These are phyloP conservation scores for Sugiyamaella pinicola DNA, from an alignment of 1,139 yeast species.

Conservation along the genomic window DNA sequence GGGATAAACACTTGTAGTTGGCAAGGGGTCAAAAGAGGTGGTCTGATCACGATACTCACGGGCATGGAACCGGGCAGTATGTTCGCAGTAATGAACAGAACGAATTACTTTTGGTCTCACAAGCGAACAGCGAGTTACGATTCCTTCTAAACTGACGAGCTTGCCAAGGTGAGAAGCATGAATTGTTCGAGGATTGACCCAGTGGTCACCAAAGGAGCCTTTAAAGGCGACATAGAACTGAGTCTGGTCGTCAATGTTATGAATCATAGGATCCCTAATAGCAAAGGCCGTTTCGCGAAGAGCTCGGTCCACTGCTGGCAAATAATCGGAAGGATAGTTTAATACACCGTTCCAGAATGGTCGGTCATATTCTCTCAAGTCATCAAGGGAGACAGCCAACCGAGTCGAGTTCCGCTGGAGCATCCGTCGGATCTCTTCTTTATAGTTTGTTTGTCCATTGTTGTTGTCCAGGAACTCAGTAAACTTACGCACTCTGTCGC, in stretches of 20 bases:
- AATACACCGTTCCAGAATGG: slow-evolving; percentile 78
- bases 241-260: slow-evolving; percentile 59
- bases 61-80: slow-evolving; percentile 80
- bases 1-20: slow-evolving; percentile 88
- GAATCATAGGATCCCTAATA: slow-evolving; percentile 45
- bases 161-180: slow-evolving; percentile 75
- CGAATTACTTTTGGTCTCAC: slow-evolving; percentile 91
- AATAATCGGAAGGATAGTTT: slow-evolving; percentile 74
- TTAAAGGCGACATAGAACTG: slow-evolving; percentile 77
- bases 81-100: slow-evolving; percentile 92
- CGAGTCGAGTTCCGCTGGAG: slow-evolving; percentile 66
- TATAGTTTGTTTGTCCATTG: slow-evolving; percentile 56
- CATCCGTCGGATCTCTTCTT: slow-evolving; percentile 71
- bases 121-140: slow-evolving; percentile 89
- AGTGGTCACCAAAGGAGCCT: slow-evolving; percentile 91
- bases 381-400: slow-evolving; percentile 78
- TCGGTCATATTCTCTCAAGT: slow-evolving; percentile 79
- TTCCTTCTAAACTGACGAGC: slow-evolving; percentile 89
- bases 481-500: slow-evolving; percentile 84
- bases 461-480: slow-evolving; percentile 79
- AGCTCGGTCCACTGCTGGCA: slow-evolving; percentile 91
- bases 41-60: slow-evolving; percentile 94
- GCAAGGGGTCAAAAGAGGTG: slow-evolving; percentile 81
- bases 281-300: slow-evolving; percentile 69
- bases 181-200: slow-evolving; percentile 85